Conservation (phyloP, 371 early-diverging fungal genomes). For the Mortierella sp. region DNA sequence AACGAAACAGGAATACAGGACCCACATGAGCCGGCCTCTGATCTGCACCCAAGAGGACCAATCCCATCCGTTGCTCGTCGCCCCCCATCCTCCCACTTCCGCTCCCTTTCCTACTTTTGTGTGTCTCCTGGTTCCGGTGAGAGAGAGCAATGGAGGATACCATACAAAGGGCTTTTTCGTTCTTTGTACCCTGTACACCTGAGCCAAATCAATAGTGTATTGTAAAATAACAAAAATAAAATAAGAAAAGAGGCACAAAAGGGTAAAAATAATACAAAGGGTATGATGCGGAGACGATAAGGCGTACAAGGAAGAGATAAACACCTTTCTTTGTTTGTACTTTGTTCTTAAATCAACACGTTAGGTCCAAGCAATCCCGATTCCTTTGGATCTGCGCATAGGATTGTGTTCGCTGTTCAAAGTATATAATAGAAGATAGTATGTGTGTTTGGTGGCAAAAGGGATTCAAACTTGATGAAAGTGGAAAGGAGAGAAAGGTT, state of each 20-base stretch:
- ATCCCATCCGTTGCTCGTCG: slow-evolving; percentile 1
- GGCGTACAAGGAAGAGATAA: neutral
- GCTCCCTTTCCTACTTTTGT: neutral
- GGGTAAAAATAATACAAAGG: neutral
- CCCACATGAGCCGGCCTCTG: slow-evolving; percentile 8
- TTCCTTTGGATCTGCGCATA: neutral
- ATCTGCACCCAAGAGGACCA: slow-evolving; percentile 2
- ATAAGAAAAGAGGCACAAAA: neutral
- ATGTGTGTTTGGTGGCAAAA: neutral
- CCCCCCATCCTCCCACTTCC: neutral
- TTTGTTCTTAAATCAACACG: neutral
- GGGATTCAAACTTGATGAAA: neutral
- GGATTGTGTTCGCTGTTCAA: neutral
- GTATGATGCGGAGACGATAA: neutral
- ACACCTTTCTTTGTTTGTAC: neutral
- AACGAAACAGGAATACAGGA: slow-evolving; percentile 1
- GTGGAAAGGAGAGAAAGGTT: neutral
- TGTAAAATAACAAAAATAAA: too few relatives aligned
- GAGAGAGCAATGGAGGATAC: neutral
- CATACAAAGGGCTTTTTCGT: neutral
- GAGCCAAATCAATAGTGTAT: neutral
- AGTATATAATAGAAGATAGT: neutral
- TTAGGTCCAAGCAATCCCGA: neutral
- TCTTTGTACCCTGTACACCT: neutral
- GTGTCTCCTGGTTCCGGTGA: slow-evolving; percentile 26